These are phyloP conservation scores for Sphaerulina vaccinii DNA, from an alignment of 2,329 filamentous ascomycete genomes.

Conservation along the genomic window DNA sequence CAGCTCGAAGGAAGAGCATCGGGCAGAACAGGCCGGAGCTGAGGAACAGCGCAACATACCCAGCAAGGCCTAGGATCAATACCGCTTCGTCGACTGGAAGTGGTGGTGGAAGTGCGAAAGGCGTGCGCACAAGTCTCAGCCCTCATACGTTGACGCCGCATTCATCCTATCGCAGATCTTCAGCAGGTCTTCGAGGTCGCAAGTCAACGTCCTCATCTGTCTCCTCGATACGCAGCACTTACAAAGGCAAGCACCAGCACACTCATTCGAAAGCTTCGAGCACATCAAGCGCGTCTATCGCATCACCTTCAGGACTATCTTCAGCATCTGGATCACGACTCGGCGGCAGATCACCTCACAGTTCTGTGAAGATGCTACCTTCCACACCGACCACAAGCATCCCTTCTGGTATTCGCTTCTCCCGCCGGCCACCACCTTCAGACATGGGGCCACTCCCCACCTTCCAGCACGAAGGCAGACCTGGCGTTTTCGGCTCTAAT, in stretches of 20 bases:
- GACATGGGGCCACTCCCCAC: constrained; percentile 32
- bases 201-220: constrained; percentile 96
- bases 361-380: constrained; percentile 92
- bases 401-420: constrained; percentile 78
- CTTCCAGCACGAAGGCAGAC: constrained; percentile 28
- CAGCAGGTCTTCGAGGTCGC: constrained; percentile 77
- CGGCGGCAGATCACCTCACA: constrained; percentile 75
- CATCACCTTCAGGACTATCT: constrained; percentile 44
- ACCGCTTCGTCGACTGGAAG: constrained; percentile 41
- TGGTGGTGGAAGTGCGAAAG: constrained; percentile 29
- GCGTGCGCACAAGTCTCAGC: constrained; percentile 54
- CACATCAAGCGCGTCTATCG: constrained; percentile 73
- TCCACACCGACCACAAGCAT: constrained; percentile 72
- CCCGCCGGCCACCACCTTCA: constrained; percentile 35
- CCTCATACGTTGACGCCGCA: constrained; percentile 86
- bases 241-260: constrained; percentile 73
- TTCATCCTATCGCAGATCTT: constrained; percentile 79
- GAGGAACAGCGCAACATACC: constrained; percentile 40
- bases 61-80: constrained; percentile 45
- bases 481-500: constrained; percentile 23
- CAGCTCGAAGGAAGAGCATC: constrained; percentile 35
- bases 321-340: constrained; percentile 59
- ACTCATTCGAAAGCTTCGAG: constrained; percentile 93
- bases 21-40: constrained; percentile 40
- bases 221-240: constrained; percentile 87